A percentile compares a stretch with the other conserved stretches of the same genome.
Evolutionary conservation across 306 rosid species (phyloP).

Genomic region (Hippophae rhamnoides): DNA sequence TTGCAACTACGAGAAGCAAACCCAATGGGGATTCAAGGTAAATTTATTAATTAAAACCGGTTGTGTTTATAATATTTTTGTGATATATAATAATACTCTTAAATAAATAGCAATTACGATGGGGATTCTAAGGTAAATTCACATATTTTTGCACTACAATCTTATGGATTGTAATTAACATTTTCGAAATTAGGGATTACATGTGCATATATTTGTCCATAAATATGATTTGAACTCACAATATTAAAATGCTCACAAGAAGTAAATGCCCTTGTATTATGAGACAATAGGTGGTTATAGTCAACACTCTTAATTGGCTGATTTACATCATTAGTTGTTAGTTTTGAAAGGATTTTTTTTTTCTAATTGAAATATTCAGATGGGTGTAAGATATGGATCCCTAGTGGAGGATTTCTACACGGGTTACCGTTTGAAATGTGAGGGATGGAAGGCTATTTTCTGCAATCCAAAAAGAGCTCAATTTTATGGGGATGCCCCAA

Average conservation of each 20-base stretch:
- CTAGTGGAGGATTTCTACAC: conserved; percentile 30
- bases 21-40: conserved; percentile 41
- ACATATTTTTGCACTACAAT: too few relatives aligned
- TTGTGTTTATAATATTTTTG: too few relatives aligned
- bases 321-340: neutral
- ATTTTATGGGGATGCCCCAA: conserved; percentile 31
- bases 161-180: too few relatives aligned
- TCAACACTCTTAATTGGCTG: neutral
- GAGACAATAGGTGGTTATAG: too few relatives aligned
- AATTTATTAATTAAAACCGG: neutral
- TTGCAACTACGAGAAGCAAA: conserved; percentile 23
- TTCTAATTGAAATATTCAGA: conserved; percentile 1
- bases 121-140: too few relatives aligned
- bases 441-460: conserved; percentile 32
- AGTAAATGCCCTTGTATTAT: too few relatives aligned
- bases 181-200: too few relatives aligned
- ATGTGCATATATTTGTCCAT: too few relatives aligned
- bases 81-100: too few relatives aligned
- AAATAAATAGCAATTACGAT: too few relatives aligned
- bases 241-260: too few relatives aligned
- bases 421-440: conserved; percentile 12
- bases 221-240: too few relatives aligned
- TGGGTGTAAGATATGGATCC: conserved; percentile 36
- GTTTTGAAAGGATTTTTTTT: neutral
- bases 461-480: conserved; percentile 33